Evolutionary conservation across 495 filamentous ascomycete species (phyloP), one percentile per base, ranked within the genome.

Genomic region (Aspergillus funiculosus): DNA sequence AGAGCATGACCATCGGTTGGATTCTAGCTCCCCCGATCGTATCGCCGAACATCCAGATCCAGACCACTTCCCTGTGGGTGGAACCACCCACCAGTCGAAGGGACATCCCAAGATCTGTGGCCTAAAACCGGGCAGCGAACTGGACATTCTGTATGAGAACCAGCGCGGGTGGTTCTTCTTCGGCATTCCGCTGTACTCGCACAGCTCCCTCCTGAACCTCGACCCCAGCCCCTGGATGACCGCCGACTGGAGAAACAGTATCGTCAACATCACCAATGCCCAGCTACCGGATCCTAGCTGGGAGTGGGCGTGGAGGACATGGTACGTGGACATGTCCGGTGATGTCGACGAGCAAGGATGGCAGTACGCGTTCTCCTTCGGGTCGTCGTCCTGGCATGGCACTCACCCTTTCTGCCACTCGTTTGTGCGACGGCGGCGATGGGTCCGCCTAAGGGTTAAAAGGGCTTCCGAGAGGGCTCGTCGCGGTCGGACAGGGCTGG

Each of bases 91-190:
- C 34, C 30, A 38, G 9, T 21, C 39, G 7, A 28, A 39, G 13
- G 17, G 19, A 8, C 50, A 48, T 7, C 44, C 34, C 1, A 52
- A 43, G 11, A 37, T 52, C 18, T 44, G 30, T 15, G 55, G 51
- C 18, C 45, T 54, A 9, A 51, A 58, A 32, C 45, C 52, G 8
- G 51, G 40, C 39, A 57, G 19, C 13, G 82, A 86, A 50, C 78
- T 98, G 21, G 94, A 99, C 48, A 77, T 96, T 8, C 76, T 99
- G 6, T 96, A 95, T 59, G 94, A 99, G 64, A 97, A 99, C 59
- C 82, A 94, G 59, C 73, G 87, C 13, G 87, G 87, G 39, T 77
- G 75, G 25, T 96, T 95, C 58, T 65, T 91, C 46, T 97, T 89
- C 59, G 94, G 94, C 10, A 79, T 91, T 6, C 82, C 92, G 0